Percentiles rank a stretch among this genome's conserved stretches.
phyloP scores from a whole-genome alignment of 805 yeast genomes.

The Sporopachydermia lactativora region DNA sequence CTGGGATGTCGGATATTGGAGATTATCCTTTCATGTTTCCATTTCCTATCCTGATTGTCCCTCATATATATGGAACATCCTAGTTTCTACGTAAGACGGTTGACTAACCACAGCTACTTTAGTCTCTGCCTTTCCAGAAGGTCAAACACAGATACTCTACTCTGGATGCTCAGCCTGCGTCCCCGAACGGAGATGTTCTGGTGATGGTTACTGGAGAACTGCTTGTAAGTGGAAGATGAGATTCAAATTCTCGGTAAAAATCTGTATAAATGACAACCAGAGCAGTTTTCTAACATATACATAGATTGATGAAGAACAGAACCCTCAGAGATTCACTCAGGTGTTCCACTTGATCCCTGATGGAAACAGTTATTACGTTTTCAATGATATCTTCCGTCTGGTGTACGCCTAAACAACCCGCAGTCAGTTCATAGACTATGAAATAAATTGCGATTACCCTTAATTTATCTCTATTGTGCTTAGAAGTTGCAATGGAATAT shows the following conservation, averaged over 20 bases:
- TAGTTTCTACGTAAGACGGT: too few species aligned
- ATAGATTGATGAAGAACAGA: conserved; percentile 77
- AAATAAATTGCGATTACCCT: too few species aligned
- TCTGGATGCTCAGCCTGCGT: conserved; percentile 95
- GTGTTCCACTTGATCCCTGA: conserved; percentile 96
- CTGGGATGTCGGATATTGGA: too few species aligned
- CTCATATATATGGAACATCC: too few species aligned
- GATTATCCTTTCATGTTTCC: too few species aligned
- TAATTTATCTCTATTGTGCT: too few species aligned
- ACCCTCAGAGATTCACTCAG: conserved; percentile 93
- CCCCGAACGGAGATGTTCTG: conserved; percentile 72
- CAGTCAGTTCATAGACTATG: too few species aligned
- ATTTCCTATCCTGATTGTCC: too few species aligned
- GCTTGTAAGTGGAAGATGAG: conserved; percentile 23
- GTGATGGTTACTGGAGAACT: conserved; percentile 98
- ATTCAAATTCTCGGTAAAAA: too few species aligned
- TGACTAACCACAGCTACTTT: too few species aligned
- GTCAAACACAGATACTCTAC: conserved; percentile 91
- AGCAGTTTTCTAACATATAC: not conserved
- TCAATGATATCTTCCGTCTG: conserved; percentile 94
- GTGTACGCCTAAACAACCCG: conserved; percentile 28
- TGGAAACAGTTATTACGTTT: conserved; percentile 79
- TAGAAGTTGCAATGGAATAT: too few species aligned
- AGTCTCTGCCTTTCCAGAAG: conserved; percentile 76
- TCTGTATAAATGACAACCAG: too few species aligned